phyloP scores from a whole-genome alignment of 768 basidiomycete species.

The Collybiopsis luxurians region DNA sequence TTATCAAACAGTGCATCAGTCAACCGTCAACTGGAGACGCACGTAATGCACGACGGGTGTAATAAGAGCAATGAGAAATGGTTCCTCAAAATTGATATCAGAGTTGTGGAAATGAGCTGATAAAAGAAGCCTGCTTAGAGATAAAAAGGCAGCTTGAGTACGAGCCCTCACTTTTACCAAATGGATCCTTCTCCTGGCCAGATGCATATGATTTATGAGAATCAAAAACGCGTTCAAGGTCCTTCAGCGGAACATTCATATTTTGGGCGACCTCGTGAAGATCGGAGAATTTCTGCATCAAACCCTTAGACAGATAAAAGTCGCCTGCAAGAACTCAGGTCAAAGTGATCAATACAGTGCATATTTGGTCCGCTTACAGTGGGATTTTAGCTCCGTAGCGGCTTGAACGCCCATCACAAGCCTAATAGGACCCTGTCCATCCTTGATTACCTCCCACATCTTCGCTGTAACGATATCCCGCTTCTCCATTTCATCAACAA shows the following conservation, averaged over 20 bases:
- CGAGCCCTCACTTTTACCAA: slow-evolving; percentile 10
- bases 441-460: slow-evolving; percentile 18
- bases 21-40: background rate
- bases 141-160: background rate
- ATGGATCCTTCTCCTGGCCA: slow-evolving; percentile 18
- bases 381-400: slow-evolving; percentile 16
- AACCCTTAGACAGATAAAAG: slow-evolving; percentile 23
- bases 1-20: background rate
- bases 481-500: slow-evolving; percentile 72
- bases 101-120: slow-evolving; percentile 13
- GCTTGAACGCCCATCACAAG: slow-evolving; percentile 17
- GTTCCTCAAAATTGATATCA: slow-evolving; percentile 10
- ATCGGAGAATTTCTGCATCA: slow-evolving; percentile 22
- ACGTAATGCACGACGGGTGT: slow-evolving; percentile 27
- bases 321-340: slow-evolving; percentile 13
- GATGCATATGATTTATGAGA: slow-evolving; percentile 10
- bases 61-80: slow-evolving; percentile 20
- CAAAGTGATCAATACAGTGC: background rate
- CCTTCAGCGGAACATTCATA: slow-evolving; percentile 11
- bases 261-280: slow-evolving; percentile 17
- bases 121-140: background rate
- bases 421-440: slow-evolving; percentile 20
- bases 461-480: slow-evolving; percentile 31
- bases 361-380: slow-evolving; percentile 15
- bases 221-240: slow-evolving; percentile 13